Evolutionary conservation across 495 filamentous ascomycete species (phyloP), one percentile per base, ranked within the genome.

Genomic region (Ascobolus immersus): DNA sequence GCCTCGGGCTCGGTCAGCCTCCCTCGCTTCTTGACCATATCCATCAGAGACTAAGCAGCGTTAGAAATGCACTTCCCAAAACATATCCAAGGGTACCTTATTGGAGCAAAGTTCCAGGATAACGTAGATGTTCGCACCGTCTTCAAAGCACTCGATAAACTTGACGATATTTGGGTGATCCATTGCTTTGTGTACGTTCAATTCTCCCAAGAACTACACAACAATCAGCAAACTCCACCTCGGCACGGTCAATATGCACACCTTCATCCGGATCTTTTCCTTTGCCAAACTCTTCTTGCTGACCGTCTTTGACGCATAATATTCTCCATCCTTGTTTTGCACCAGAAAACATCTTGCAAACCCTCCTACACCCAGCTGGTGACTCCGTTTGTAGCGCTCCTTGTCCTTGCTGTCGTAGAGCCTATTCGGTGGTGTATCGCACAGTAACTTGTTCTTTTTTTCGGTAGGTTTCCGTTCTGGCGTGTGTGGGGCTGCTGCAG

Each of bases 121-220:
- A 14, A 99, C 75, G 44, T 90, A 99, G 33, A 82, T 93, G 49
- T 71, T 81, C 17, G 64, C 64, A 37, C 73, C 61, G 51, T 79
- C 94, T 15, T 80, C 73, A 50, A 99, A 99, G 8, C 89, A 84
- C 39, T 89, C 72, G 44, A 90, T 67, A 45, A 94, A 94, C 39
- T 79, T 72, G 33, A 94, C 86, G 36, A 99, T 84, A 46, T 90
- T 82, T 8, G 73, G 70, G 43, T 99, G 84, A 22, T 69, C 67
- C 72, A 99, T 81, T 50, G 92, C 94, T 12, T 82, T 90, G 51
- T 99, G 89, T 28, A 99, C 90, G 51, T 93, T 81, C 1, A 99
- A 64, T 49, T 99, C 89, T 3, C 81, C 91, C 54, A 86, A 78
- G 54, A 99, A 99, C 81, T 93, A 36, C 15, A 36, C 32, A 32